These are phyloP conservation scores for Globisporangium solare DNA, from an alignment of 352 stramenopile species.

Conservation along the genomic window DNA sequence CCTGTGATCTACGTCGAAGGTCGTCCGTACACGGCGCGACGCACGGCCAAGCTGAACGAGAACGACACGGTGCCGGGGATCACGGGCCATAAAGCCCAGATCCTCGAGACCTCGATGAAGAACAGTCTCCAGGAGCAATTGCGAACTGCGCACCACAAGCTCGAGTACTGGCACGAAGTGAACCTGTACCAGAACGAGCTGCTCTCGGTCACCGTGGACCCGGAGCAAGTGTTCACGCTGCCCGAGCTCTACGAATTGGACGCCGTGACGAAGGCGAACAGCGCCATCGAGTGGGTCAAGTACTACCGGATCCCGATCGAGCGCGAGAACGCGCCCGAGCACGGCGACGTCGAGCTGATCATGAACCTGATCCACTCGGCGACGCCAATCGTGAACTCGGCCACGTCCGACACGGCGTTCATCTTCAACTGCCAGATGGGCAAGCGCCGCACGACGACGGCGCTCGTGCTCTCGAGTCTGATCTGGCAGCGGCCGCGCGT, in stretches of 20 bases:
- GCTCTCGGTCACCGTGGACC: constrained; percentile 28
- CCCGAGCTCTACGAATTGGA: constrained; percentile 58
- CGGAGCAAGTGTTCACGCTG: constrained; percentile 50
- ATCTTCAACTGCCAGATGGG: constrained; percentile 89
- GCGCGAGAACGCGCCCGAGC: constrained; percentile 76
- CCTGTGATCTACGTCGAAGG: constrained; percentile 82
- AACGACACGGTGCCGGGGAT: constrained; percentile 81
- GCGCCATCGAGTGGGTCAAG: constrained; percentile 38
- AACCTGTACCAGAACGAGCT: constrained; percentile 64
- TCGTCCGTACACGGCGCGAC: constrained; percentile 60
- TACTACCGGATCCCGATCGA: constrained; percentile 80
- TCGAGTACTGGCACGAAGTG: constrained; percentile 84
- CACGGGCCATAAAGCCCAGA: constrained; percentile 75
- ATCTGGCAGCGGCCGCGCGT: constrained; percentile 49
- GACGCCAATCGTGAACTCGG: constrained; percentile 14
- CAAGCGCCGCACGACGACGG: constrained; percentile 77
- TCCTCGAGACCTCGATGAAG: constrained; percentile 80
- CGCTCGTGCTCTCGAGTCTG: constrained; percentile 61
- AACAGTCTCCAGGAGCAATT: constrained; percentile 73
- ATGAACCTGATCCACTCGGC: constrained; percentile 49
- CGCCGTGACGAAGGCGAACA: constrained; percentile 24
- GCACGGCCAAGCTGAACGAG: constrained; percentile 74
- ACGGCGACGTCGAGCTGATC: constrained; percentile 63
- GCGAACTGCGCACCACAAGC: constrained; percentile 27
- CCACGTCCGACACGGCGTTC: constrained; percentile 55